Base-by-base conservation (phyloP, 768 basidiomycete genomes). In the Mycena maculata region DNA sequence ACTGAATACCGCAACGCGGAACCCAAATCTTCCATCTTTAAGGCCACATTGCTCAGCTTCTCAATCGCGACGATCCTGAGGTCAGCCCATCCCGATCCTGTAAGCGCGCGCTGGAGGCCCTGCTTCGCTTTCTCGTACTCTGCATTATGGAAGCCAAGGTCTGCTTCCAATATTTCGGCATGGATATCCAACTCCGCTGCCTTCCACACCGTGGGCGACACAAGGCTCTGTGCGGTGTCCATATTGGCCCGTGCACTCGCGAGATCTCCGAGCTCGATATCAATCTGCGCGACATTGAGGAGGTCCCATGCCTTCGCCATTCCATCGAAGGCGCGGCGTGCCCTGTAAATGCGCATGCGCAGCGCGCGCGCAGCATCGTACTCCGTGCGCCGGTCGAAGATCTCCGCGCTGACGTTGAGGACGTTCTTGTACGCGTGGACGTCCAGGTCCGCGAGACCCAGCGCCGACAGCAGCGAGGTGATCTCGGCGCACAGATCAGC, bases 381-480 rank as follows among this genome's bases (percentile, higher is more conserved):
- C 33, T 63, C 62, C 27, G 62, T 63, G 23, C 54, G 62, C 22
- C 62, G 53, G n/a, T 55, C 54, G 25, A 49, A 56, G 6, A 63
- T 63, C 25, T 63, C 62, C 22, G 62, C 62, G 54, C 36, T 56
- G 12, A 63, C 54, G 22, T 63, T 63, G 36, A 63, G 54, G n/a
- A 47, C 22, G 27, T 63, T 63, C 15, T 47, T 47, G 28, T 63
- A 63, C 15, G 54, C 54, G 27, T 49, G 62, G 10, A 63, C 62
- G 45, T 63, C 54, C 28, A 49, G 2, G 11, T 22, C 22, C 12
- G 62, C 62, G 5, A 63, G 53, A 2, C 62, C 62, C 6, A 63
- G 62, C 13, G 54, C 62, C 5, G 54, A 38, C 1, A 63, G 45
- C 1, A 63, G 12, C 4, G 62, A 28, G 5, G 28, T 54, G 44